A percentile compares a stretch with the other conserved stretches of the same genome.
phyloP scores from a whole-genome alignment of 2,329 filamentous ascomycete species.

The Fusarium mundagurra region DNA sequence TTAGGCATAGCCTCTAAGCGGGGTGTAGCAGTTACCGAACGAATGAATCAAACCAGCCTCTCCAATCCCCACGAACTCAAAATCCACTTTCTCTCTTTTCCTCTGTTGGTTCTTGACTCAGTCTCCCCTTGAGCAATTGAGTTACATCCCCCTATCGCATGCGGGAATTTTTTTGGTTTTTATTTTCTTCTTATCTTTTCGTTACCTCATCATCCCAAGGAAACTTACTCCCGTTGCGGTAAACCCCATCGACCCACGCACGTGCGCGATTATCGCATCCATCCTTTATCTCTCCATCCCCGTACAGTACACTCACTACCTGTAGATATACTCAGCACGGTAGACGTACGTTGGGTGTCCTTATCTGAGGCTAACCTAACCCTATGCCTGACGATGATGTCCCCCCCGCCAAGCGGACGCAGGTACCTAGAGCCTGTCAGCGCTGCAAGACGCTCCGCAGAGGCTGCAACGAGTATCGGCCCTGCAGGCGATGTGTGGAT shows the following conservation, averaged over 20 bases:
- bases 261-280: constrained; percentile 30
- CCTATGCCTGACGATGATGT: constrained; percentile 18
- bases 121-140: neutral
- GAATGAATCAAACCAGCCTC: neutral
- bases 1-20: constrained; percentile 8
- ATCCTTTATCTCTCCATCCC: neutral
- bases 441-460: constrained; percentile 55
- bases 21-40: neutral
- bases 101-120: neutral
- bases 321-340: neutral
- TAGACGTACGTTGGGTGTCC: neutral
- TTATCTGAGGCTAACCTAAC: constrained; percentile 2
- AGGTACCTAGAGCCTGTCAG: constrained; percentile 56
- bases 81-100: neutral
- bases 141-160: neutral
- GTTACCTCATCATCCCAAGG: constrained; percentile 23
- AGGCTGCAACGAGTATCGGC: constrained; percentile 56
- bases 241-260: neutral
- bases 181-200: constrained; percentile 18
- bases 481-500: constrained; percentile 54
- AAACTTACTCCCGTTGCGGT: neutral
- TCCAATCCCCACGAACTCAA: neutral
- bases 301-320: too few relatives aligned
- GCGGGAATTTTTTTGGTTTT: neutral
- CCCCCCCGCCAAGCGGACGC: constrained; percentile 48